phyloP scores from a whole-genome alignment of 2,329 filamentous ascomycete species.

The Monosporascus sp. region DNA sequence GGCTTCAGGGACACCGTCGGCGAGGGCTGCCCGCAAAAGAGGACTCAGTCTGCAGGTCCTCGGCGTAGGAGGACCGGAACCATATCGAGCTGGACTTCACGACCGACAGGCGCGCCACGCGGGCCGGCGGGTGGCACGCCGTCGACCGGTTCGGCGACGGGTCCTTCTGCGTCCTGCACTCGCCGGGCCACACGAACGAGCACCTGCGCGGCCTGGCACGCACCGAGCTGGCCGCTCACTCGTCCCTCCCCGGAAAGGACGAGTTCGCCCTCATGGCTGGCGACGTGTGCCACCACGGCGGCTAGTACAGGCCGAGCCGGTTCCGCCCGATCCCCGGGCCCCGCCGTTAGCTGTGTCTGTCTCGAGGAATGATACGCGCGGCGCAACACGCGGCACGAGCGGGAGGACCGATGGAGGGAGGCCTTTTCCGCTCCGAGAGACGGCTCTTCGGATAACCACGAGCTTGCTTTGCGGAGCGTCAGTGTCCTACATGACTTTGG shows the following conservation, averaged over 20 bases:
- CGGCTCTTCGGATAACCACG: constrained; percentile 4
- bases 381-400: not conserved
- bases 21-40: constrained; percentile 17
- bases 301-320: constrained; percentile 15
- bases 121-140: constrained; percentile 14
- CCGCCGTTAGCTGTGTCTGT: constrained; percentile 7
- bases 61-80: constrained; percentile 14
- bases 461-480: constrained; percentile 8
- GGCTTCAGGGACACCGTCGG: constrained; percentile 11
- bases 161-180: constrained; percentile 21
- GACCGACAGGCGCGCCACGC: constrained; percentile 1
- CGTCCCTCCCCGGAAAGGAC: not conserved
- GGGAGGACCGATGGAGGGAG: not conserved
- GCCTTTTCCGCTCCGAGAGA: not conserved
- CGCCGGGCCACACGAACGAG: constrained; percentile 19
- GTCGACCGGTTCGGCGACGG: constrained; percentile 22
- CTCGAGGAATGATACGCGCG: too few relatives aligned
- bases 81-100: constrained; percentile 13
- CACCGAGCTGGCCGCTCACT: constrained; percentile 1
- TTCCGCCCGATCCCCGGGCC: constrained; percentile 17
- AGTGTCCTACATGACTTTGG: constrained; percentile 15
- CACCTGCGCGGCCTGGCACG: constrained; percentile 20
- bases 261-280: constrained; percentile 22
- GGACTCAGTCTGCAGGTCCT: constrained; percentile 7
- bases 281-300: constrained; percentile 16